A percentile compares a stretch with the other conserved stretches of the same genome.
phyloP scores from a whole-genome alignment of 371 early-diverging fungal species.

The Coemansia sp. region DNA sequence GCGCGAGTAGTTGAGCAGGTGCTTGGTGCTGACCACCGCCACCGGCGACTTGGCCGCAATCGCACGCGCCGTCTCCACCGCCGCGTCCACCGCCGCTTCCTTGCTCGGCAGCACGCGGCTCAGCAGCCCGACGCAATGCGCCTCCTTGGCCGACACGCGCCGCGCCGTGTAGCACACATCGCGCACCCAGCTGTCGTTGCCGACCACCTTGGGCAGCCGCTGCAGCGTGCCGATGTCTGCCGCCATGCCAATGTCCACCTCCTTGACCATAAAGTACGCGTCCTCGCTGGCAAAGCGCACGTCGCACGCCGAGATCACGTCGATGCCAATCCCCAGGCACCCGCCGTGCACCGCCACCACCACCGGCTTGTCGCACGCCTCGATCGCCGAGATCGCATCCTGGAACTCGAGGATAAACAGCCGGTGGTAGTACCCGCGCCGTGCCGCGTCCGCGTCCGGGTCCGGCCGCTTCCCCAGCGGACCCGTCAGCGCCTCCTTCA shows the following conservation, averaged over 20 bases:
- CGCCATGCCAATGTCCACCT: constrained; percentile 89
- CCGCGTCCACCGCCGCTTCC: constrained; percentile 57
- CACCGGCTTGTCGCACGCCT: constrained; percentile 83
- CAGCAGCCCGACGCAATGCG: constrained; percentile 77
- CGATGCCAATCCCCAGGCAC: constrained; percentile 91
- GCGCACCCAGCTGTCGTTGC: constrained; percentile 86
- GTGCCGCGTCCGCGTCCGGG: constrained; percentile 54
- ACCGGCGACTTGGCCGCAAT: constrained; percentile 93
- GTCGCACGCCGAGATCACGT: constrained; percentile 88
- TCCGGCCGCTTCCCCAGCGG: constrained; percentile 19
- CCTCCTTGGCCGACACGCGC: constrained; percentile 75
- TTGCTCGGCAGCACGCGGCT: constrained; percentile 63
- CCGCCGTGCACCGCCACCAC: constrained; percentile 85
- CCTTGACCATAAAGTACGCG: constrained; percentile 83
- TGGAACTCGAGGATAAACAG: constrained; percentile 60
- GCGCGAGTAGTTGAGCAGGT: constrained; percentile 82
- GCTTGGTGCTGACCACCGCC: constrained; percentile 87
- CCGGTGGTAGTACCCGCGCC: constrained; percentile 55
- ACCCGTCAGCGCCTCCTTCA: constrained; percentile 54
- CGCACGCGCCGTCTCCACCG: constrained; percentile 65
- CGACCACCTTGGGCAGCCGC: constrained; percentile 91
- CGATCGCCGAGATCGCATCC: constrained; percentile 72
- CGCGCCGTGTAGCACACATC: constrained; percentile 88
- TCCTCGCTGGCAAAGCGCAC: constrained; percentile 83
- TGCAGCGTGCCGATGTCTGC: constrained; percentile 92